These are phyloP conservation scores for Russula brevipes DNA, from an alignment of 768 basidiomycete genomes.

Conservation along the genomic window DNA sequence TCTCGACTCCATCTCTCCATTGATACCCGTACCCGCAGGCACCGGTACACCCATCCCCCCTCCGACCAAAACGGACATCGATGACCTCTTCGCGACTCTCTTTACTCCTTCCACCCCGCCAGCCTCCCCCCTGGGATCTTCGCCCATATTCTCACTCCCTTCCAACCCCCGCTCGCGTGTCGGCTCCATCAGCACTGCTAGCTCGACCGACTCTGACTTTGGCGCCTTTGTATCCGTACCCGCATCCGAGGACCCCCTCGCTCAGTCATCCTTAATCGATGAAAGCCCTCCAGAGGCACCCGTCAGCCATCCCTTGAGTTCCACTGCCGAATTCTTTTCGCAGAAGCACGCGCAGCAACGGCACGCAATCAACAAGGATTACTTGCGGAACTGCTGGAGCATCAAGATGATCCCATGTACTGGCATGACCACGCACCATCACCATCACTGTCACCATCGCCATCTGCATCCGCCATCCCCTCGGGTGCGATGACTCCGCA, in stretches of 20 bases:
- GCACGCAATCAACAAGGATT: conserved; percentile 49
- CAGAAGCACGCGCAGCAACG: conserved; percentile 50
- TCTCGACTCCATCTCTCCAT: conserved; percentile 25
- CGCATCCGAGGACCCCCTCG: conserved; percentile 48
- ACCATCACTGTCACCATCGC: not conserved
- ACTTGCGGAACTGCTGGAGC: conserved; percentile 57
- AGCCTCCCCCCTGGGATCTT: conserved; percentile 28
- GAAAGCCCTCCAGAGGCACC: not conserved
- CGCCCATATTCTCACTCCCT: conserved; percentile 3
- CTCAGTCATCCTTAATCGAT: not conserved
- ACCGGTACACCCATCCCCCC: not conserved
- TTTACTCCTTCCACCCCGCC: conserved; percentile 35
- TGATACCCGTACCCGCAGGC: conserved; percentile 29
- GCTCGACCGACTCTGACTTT: conserved; percentile 42
- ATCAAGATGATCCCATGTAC: conserved; percentile 69
- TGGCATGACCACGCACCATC: conserved; percentile 27
- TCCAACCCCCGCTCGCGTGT: not conserved
- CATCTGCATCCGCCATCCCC: not conserved
- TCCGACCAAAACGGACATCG: conserved; percentile 24
- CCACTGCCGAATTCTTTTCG: conserved; percentile 38
- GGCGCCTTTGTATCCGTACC: conserved; percentile 59
- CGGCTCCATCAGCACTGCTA: conserved; percentile 18
- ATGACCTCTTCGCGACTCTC: conserved; percentile 35
- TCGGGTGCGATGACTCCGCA: conserved; percentile 21
- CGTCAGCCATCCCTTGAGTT: not conserved